Percentiles rank a stretch among this genome's conserved stretches.
These are phyloP conservation scores for Exophiala xenobiotica DNA, from an alignment of 2,329 filamentous ascomycete species.

Conservation along the genomic window DNA sequence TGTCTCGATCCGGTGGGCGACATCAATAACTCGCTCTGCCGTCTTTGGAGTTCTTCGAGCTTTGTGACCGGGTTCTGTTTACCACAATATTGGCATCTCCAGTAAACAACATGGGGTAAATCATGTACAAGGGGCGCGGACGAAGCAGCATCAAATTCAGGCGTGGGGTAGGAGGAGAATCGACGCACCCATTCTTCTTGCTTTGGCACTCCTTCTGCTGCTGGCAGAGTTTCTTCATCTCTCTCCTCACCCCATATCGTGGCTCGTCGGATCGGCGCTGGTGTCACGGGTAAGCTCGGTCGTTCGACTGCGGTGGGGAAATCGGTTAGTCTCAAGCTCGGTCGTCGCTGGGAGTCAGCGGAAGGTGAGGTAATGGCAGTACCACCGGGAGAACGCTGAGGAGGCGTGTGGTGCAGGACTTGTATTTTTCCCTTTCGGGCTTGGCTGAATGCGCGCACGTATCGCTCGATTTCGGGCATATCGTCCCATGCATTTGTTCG, in stretches of 20 bases:
- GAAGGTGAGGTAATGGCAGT: slow-evolving; percentile 22
- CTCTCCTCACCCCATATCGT: slow-evolving; percentile 66
- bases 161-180: slow-evolving; percentile 34
- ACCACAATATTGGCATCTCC: slow-evolving; percentile 38
- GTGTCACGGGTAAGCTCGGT: slow-evolving; percentile 86
- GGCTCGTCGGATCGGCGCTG: slow-evolving; percentile 70
- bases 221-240: slow-evolving; percentile 62
- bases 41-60: slow-evolving; percentile 67
- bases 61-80: slow-evolving; percentile 67
- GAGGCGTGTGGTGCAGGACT: slow-evolving; percentile 36
- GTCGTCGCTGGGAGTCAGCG: slow-evolving; percentile 40
- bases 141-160: slow-evolving; percentile 25
- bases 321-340: slow-evolving; percentile 73
- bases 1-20: slow-evolving; percentile 17
- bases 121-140: slow-evolving; percentile 21
- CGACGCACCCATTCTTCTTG: slow-evolving; percentile 93
- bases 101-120: slow-evolving; percentile 32
- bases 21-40: slow-evolving; percentile 64
- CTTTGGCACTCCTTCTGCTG: slow-evolving; percentile 77
- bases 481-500: slow-evolving; percentile 90
- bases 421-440: slow-evolving; percentile 54
- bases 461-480: slow-evolving; percentile 80
- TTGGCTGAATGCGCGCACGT: slow-evolving; percentile 73
- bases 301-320: slow-evolving; percentile 81
- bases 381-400: slow-evolving; percentile 20